Evolutionary conservation across 768 basidiomycete genomes (phyloP), one percentile per base, ranked within the genome.

Genomic region (Favolaschia claudopus): DNA sequence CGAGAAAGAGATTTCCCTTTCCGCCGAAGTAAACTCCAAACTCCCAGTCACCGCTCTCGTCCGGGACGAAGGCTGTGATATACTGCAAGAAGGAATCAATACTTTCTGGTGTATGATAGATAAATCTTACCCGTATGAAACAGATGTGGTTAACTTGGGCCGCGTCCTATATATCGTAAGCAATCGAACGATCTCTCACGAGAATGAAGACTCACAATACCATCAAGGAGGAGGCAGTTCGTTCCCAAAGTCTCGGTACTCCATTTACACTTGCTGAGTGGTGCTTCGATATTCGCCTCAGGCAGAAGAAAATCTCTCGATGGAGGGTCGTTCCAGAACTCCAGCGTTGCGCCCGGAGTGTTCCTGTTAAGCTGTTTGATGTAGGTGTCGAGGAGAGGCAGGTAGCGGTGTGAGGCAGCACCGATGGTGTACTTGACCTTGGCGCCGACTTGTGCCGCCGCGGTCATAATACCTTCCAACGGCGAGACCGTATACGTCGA

Each of bases 401-500:
- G 74, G 67, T 75, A 85, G 60, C 79, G 81, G 60, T 83, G 72
- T 27, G 75, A 73, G 9, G 67, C 77, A 45, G 75, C 78, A 46
- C 74, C 84, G 53, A 74, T 73, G 34, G 69, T 69, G 66, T 85
- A 88, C 1, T 66, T 72, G 46, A 88, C 78, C 25, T 83, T 75
- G 19, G 82, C 81, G 24, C 78, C 73, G 61, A 78, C 52, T 56
- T 75, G 72, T 62, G 79, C 66, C 19, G 80, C 71, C 31, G 79
- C 77, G 34, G 73, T 70, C 39, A 60, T 63, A 56, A 89, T 83
- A 5, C 86, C 88, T 46, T 87, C 77, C 17, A 83, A 77, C 20
- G 87, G 87, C 1, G 87, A 83, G 15, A 85, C 78, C 2, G 77
- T 75, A 67, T 85, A 88, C 1, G 82, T 76, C 0, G 84, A 76